These are phyloP conservation scores for Solanum gracilifrons DNA, from an alignment of 257 asterid species.

Conservation along the genomic window DNA sequence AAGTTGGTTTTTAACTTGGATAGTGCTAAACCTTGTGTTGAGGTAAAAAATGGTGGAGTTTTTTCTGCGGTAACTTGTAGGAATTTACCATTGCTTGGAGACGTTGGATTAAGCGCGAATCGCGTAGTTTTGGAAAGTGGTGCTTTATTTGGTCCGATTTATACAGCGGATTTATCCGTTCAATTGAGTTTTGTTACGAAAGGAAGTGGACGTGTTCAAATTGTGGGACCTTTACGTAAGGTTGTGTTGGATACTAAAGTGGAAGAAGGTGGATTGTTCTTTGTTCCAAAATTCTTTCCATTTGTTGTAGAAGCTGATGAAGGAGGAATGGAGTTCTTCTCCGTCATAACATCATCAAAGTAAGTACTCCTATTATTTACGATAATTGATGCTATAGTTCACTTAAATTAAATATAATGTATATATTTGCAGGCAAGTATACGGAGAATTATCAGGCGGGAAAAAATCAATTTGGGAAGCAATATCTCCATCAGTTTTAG, in stretches of 20 bases:
- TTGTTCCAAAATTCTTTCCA: slow-evolving; percentile 29
- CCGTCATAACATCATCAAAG: slow-evolving; percentile 21
- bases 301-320: slow-evolving; percentile 10
- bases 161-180: slow-evolving; percentile 8
- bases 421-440: slow-evolving; percentile 11
- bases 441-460: slow-evolving; percentile 12
- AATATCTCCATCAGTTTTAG: slow-evolving; percentile 19
- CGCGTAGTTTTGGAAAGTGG: slow-evolving; percentile 8
- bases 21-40: background rate
- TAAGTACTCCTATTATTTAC: background rate
- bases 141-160: slow-evolving; percentile 9
- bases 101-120: slow-evolving; percentile 16
- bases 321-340: slow-evolving; percentile 25
- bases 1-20: background rate
- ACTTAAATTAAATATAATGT: no score
- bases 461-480: slow-evolving; percentile 16
- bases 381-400: no score
- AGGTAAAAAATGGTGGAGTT: background rate
- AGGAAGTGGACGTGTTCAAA: slow-evolving; percentile 30
- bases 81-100: slow-evolving; percentile 4
- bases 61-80: background rate
- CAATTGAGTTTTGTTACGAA: slow-evolving; percentile 10
- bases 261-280: slow-evolving; percentile 15
- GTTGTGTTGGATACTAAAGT: slow-evolving; percentile 12
- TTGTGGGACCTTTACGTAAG: slow-evolving; percentile 24